Evolutionary conservation across 2,329 filamentous ascomycete species (phyloP), one percentile per base, ranked within the genome.

Genomic region (Xylariaceae sp.): DNA sequence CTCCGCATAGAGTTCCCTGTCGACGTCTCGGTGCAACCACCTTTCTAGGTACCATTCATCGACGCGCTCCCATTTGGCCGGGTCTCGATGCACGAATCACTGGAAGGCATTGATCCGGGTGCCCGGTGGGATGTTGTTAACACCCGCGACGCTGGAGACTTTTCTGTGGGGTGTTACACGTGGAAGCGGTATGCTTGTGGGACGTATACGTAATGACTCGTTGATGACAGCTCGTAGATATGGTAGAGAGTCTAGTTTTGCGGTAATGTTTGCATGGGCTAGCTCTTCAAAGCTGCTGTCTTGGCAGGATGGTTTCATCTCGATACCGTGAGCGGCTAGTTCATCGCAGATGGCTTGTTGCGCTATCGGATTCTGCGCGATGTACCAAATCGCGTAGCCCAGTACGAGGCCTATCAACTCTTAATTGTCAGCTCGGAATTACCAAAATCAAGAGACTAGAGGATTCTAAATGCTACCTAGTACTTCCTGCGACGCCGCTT

Each of bases 1-100:
- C 29, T 11, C n/a, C n/a, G n/a, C n/a, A n/a, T n/a, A n/a, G n/a
- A n/a, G n/a, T 2, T 19, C 6, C 14, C 21, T 16, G 7, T 22
- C 23, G 23, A 25, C 7, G 27, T 23, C 37, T 22, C 22, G 20
- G 5, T 34, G 7, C 11, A 48, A 21, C 45, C 45, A 48, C 12
- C 45, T 20, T 25, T 48, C 45, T 16, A 42, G 45, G 5, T 32
- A 7, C 41, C 41, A 48, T 32, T 44, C 36, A 22, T 48, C 36
- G 7, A 35, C 27, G 19, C 14, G 12, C 16, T 37, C 23, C 45
- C 45, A 48, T n/a, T 35, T 33, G 17, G 23, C 21, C 7, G 45
- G 45, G 22, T 48, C 42, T 5, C 45, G 41, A 42, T 48, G 45
- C n/a, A 48, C 27, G 23, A 48, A 45, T 42, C 45, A 48, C 42